Conservation (phyloP, 306 rosid species). For the Quercus rubra region DNA sequence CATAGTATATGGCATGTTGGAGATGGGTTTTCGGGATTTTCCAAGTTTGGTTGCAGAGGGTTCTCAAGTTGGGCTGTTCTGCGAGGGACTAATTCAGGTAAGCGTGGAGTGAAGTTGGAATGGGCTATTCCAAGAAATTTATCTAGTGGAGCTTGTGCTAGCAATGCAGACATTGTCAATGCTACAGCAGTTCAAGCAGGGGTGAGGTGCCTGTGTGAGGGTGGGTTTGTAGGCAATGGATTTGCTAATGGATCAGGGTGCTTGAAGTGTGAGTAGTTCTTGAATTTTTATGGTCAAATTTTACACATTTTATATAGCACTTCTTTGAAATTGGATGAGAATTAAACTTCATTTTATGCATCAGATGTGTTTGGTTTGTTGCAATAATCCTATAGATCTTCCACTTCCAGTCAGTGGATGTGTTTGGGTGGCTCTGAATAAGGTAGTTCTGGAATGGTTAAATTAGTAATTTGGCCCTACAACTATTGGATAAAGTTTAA, state of each 20-base stretch:
- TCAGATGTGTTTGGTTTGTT: neutral
- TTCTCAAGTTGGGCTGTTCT: constrained; percentile 81
- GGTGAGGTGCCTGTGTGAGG: constrained; percentile 62
- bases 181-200: constrained; percentile 60
- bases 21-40: constrained; percentile 60
- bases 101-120: constrained; percentile 83
- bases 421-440: neutral
- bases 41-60: constrained; percentile 87
- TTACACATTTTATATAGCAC: neutral
- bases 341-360: neutral
- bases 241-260: constrained; percentile 78
- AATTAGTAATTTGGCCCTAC: no score
- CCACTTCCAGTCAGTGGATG: neutral
- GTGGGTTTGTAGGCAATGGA: constrained; percentile 82
- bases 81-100: constrained; percentile 58
- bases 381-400: neutral
- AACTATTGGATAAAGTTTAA: no score
- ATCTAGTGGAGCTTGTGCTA: constrained; percentile 48
- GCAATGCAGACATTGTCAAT: constrained; percentile 49
- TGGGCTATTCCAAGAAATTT: constrained; percentile 76
- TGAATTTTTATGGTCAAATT: neutral
- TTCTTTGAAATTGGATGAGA: neutral
- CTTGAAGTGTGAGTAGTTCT: constrained; percentile 54
- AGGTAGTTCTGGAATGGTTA: neutral
- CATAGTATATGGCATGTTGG: constrained; percentile 74